Conservation (phyloP, 73 alveolate species). For the Tetrahymena malaccensis region DNA sequence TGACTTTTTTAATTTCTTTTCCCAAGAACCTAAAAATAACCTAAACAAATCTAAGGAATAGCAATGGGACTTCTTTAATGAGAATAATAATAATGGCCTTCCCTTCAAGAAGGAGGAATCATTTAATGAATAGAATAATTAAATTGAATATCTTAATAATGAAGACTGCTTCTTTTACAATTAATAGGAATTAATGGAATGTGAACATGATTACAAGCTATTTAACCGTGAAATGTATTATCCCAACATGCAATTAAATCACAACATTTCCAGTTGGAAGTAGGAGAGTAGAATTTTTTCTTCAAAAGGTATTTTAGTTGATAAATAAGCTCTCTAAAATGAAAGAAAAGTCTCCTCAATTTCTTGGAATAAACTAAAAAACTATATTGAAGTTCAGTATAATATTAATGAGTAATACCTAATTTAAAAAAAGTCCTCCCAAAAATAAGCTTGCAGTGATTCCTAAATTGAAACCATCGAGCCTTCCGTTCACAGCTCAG, state of each 20-base stretch:
- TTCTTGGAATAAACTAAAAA: background rate
- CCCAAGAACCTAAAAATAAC: background rate
- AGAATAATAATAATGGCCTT: background rate
- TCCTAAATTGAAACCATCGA: background rate
- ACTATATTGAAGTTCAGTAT: background rate
- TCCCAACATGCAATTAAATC: background rate
- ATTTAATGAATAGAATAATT: background rate
- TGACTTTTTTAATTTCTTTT: background rate
- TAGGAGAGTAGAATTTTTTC: background rate
- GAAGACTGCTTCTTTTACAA: background rate
- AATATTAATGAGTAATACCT: background rate
- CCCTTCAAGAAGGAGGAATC: background rate
- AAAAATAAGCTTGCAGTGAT: background rate
- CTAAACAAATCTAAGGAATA: background rate
- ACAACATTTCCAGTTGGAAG: background rate
- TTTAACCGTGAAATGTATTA: background rate
- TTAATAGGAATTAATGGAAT: background rate
- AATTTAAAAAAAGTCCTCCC: background rate
- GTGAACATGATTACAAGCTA: background rate
- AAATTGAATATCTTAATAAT: background rate
- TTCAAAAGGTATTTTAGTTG: background rate
- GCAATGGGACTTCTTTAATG: background rate
- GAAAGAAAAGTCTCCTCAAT: background rate
- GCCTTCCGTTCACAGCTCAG: background rate
- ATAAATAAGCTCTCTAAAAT: background rate